These are phyloP conservation scores for Morella rubra DNA, from an alignment of 306 rosid species.

Conservation along the genomic window DNA sequence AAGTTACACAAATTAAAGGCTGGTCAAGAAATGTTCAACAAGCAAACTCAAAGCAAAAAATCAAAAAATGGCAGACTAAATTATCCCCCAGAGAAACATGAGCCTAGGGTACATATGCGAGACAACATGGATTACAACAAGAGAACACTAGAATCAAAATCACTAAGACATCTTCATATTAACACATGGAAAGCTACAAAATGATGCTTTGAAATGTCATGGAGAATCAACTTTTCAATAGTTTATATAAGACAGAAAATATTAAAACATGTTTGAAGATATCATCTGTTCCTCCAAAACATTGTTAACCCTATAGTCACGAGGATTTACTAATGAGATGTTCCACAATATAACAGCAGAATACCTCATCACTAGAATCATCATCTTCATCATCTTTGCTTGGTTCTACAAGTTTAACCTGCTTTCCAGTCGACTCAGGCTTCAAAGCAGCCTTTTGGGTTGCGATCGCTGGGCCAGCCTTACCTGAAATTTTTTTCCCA, in stretches of 20 bases:
- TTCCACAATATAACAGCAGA: too few species aligned
- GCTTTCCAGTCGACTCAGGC: slow-evolving; percentile 40
- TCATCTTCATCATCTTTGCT: slow-evolving; percentile 43
- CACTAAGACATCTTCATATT: neutral
- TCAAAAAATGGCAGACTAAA: neutral
- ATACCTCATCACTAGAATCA: slow-evolving; percentile 42
- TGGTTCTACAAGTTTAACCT: slow-evolving; percentile 58
- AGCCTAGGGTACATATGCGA: too few species aligned
- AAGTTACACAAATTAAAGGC: neutral
- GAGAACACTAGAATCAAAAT: neutral
- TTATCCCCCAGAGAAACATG: too few species aligned
- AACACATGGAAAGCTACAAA: too few species aligned
- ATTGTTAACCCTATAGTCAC: too few species aligned
- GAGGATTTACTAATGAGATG: too few species aligned
- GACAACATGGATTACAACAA: too few species aligned
- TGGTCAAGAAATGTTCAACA: neutral
- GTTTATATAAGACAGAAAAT: too few species aligned
- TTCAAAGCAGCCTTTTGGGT: slow-evolving; percentile 36
- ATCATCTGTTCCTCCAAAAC: too few species aligned
- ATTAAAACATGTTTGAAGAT: too few species aligned
- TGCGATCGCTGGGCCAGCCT: slow-evolving; percentile 30
- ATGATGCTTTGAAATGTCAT: too few species aligned
- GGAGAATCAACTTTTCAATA: neutral
- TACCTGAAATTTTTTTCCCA: slow-evolving; percentile 38
- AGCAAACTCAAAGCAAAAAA: neutral